phyloP scores from a whole-genome alignment of 163 green algal species.

The Chlamydomonas reinhardtii region DNA sequence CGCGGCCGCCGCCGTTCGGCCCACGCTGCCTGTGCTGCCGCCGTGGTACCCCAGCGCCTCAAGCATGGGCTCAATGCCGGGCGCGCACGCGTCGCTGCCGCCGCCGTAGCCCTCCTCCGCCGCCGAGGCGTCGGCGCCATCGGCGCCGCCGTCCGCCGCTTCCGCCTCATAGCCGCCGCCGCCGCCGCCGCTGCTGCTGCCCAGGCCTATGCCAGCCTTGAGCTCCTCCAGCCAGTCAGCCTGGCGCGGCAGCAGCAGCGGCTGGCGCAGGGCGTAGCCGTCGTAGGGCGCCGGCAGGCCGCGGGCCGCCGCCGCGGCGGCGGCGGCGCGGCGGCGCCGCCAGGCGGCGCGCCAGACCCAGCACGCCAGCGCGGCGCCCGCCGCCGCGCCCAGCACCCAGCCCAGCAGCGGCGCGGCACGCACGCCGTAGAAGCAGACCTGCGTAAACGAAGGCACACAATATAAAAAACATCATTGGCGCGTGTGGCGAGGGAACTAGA shows the following conservation, averaged over 20 bases:
- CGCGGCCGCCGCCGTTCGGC: too few species aligned
- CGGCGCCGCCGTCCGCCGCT: too few species aligned
- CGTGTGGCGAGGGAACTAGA: too few species aligned
- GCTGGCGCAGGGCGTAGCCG: not conserved
- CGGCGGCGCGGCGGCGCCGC: not conserved
- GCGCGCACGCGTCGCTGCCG: too few species aligned
- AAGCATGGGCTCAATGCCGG: not conserved
- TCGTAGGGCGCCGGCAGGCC: too few species aligned
- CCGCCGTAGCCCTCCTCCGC: not conserved
- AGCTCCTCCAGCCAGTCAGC: not conserved
- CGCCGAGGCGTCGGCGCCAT: not conserved
- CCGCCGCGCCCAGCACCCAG: not conserved
- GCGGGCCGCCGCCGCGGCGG: not conserved
- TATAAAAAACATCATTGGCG: too few species aligned
- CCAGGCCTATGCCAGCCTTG: not conserved
- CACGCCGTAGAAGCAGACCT: conserved; percentile 22
- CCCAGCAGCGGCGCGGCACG: conserved; percentile 28
- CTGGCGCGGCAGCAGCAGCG: not conserved
- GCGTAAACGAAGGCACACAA: too few species aligned
- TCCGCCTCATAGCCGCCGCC: too few species aligned
- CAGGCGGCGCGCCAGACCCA: not conserved
- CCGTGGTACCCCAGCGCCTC: not conserved
- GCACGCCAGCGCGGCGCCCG: conserved; percentile 21
- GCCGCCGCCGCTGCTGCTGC: too few species aligned
- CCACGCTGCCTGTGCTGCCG: not conserved